phyloP scores from a whole-genome alignment of 257 asterid genomes.

The Avicennia marina region DNA sequence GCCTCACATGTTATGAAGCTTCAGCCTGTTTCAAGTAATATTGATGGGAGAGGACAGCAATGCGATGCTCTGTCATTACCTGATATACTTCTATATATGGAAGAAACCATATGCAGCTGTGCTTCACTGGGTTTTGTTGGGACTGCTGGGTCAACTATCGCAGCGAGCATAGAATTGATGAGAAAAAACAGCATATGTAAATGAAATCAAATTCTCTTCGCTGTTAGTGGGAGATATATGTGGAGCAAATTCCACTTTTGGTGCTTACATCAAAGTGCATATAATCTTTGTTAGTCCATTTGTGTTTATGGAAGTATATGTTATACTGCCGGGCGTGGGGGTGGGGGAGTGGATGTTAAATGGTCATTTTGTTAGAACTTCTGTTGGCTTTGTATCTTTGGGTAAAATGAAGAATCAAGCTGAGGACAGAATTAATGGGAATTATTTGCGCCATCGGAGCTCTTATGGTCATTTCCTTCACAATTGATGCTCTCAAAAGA shows the following conservation, averaged over 20 bases:
- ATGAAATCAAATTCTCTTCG: slow-evolving; percentile 4
- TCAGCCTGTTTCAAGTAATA: slow-evolving; percentile 24
- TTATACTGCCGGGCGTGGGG: no score
- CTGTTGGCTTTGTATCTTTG: slow-evolving; percentile 6
- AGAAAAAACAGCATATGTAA: slow-evolving; percentile 47
- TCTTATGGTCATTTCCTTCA: not conserved
- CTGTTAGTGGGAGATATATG: not conserved
- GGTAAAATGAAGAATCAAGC: slow-evolving; percentile 9
- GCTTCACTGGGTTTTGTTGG: slow-evolving; percentile 87
- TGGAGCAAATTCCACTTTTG: not conserved
- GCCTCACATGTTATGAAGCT: slow-evolving; percentile 26
- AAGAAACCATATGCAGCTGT: slow-evolving; percentile 80
- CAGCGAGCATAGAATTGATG: slow-evolving; percentile 68
- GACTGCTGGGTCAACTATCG: slow-evolving; percentile 91
- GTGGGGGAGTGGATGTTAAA: slow-evolving; percentile 9
- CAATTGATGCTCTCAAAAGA: not conserved
- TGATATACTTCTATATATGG: slow-evolving; percentile 58
- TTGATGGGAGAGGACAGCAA: slow-evolving; percentile 21
- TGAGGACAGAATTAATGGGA: slow-evolving; percentile 7
- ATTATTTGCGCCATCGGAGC: not conserved
- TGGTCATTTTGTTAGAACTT: not conserved
- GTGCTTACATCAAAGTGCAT: not conserved
- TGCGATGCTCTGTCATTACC: slow-evolving; percentile 42
- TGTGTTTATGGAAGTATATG: not conserved
- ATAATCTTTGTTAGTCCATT: slow-evolving; percentile 3